Percentiles rank a stretch among this genome's conserved stretches.
Conservation (phyloP, 331 rosid genomes). For the Pyrus hybrid region DNA sequence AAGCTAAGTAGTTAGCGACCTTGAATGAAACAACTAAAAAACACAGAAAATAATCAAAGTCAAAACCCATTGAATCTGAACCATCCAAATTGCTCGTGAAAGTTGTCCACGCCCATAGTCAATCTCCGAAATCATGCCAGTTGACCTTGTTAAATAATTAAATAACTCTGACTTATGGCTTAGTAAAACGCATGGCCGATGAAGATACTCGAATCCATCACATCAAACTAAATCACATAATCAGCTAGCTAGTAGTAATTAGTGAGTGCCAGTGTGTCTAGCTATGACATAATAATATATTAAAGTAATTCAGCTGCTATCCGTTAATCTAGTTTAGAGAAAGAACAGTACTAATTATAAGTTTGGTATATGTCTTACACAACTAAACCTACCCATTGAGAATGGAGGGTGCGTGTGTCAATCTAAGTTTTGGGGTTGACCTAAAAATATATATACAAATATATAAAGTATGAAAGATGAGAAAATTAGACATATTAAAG, state of each 20-base stretch:
- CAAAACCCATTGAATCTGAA: conserved; percentile 22
- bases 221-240: background rate
- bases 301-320: background rate
- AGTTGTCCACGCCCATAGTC: conserved; percentile 4
- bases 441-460: background rate
- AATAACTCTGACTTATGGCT: conserved; percentile 34
- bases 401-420: conserved; percentile 21
- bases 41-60: conserved; percentile 4
- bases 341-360: conserved; percentile 3
- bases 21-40: background rate
- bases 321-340: conserved; percentile 15
- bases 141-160: conserved; percentile 28
- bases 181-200: conserved; percentile 11
- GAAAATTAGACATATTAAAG: background rate
- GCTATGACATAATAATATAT: conserved; percentile 1
- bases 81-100: conserved; percentile 27
- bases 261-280: conserved; percentile 1
- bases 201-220: background rate
- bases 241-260: background rate
- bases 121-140: conserved; percentile 12
- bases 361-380: conserved; percentile 23
- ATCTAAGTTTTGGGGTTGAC: conserved; percentile 39
- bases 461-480: background rate
- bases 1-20: background rate
- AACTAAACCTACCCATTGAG: conserved; percentile 18